Percentiles rank a stretch among this genome's conserved stretches.
Evolutionary conservation across 371 early-diverging fungal genomes (phyloP).

Genomic region (Zancudomyces culisetae): DNA sequence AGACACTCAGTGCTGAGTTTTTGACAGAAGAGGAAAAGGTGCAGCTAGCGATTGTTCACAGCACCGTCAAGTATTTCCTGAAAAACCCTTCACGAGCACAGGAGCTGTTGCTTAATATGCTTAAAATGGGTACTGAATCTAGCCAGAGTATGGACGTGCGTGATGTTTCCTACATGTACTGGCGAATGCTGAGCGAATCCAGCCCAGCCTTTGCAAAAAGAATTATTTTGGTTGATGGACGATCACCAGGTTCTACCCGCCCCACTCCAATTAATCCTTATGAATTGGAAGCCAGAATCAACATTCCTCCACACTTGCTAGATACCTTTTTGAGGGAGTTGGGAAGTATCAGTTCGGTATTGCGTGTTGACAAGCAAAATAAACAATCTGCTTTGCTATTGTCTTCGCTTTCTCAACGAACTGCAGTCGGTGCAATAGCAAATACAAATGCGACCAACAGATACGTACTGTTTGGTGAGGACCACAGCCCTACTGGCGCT

Average conservation of each 20-base stretch:
- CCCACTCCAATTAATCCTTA: no score
- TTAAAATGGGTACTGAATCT: conserved; percentile 73
- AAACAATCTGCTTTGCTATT: no score
- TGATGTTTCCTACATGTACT: conserved; percentile 90
- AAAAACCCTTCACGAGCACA: conserved; percentile 73
- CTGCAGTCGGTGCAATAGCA: no score
- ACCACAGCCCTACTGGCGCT: conserved; percentile 9
- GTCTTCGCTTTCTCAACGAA: no score
- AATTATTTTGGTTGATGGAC: conserved; percentile 34
- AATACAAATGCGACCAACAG: no score
- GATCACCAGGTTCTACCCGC: conserved; percentile 29
- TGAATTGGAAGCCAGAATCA: no score
- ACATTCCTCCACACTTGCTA: conserved; percentile 34
- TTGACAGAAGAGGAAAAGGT: conserved; percentile 43
- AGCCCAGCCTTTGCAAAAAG: conserved; percentile 73
- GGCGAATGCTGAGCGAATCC: conserved; percentile 85
- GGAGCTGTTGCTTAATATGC: conserved; percentile 63
- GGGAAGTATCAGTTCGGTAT: conserved; percentile 74
- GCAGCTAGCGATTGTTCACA: conserved; percentile 71
- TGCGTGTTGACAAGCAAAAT: no score
- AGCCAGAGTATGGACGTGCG: conserved; percentile 89
- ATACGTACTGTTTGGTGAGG: conserved; percentile 21
- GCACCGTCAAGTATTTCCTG: conserved; percentile 78
- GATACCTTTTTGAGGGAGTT: conserved; percentile 73
- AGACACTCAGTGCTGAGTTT: conserved; percentile 43